Evolutionary conservation across 208 protist genomes (phyloP).

Genomic region (Trypanosoma theileri): DNA sequence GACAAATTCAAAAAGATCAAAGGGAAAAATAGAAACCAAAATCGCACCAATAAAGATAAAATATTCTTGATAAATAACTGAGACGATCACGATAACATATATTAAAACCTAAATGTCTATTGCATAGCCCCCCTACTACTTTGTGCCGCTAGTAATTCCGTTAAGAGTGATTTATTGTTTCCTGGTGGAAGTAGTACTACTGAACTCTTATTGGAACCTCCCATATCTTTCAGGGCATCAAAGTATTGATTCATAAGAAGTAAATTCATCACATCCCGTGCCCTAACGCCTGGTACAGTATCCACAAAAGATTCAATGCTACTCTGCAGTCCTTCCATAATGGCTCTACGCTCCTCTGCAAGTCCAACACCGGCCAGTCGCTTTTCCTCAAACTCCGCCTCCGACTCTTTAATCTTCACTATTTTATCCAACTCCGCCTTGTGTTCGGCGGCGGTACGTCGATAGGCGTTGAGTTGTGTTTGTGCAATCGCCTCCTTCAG

Average conservation of each 20-base stretch:
- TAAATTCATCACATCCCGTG: constrained; percentile 70
- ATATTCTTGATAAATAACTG: background rate
- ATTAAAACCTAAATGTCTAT: constrained; percentile 23
- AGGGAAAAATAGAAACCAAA: constrained; percentile 6
- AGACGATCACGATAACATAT: constrained; percentile 21
- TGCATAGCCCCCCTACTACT: constrained; percentile 24
- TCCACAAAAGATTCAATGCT: constrained; percentile 64
- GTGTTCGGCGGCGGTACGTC: constrained; percentile 59
- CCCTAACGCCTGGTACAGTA: constrained; percentile 42
- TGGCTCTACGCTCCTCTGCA: constrained; percentile 64
- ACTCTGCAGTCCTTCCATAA: constrained; percentile 66
- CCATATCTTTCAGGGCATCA: constrained; percentile 80
- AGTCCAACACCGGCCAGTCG: constrained; percentile 68
- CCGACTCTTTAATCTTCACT: constrained; percentile 55
- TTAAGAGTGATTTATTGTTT: constrained; percentile 15
- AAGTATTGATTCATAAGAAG: constrained; percentile 85
- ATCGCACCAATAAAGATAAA: constrained; percentile 5
- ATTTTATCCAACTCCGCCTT: constrained; percentile 75
- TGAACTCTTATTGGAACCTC: constrained; percentile 33
- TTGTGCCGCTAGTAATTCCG: constrained; percentile 46
- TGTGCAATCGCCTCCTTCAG: constrained; percentile 80
- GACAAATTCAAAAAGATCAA: background rate
- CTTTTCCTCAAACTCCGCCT: constrained; percentile 75
- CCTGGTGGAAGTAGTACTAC: constrained; percentile 50
- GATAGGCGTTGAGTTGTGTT: constrained; percentile 71